Percentiles rank a stretch among this genome's conserved stretches.
phyloP scores from a whole-genome alignment of 2,329 filamentous ascomycete species.

The Paecilomyces formosus region DNA sequence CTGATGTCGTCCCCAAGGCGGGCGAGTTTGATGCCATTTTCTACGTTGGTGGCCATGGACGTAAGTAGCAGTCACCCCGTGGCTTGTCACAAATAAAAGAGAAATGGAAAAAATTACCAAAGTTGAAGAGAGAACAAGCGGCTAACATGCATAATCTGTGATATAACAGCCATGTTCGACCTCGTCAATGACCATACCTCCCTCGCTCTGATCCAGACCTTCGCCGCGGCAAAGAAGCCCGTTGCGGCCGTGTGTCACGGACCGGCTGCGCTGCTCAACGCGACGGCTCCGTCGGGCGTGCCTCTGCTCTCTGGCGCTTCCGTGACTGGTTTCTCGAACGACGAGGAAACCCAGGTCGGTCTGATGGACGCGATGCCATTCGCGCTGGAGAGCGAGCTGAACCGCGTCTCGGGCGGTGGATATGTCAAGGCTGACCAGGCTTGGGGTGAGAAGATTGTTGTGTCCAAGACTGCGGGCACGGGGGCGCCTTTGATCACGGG shows the following conservation, averaged over 20 bases:
- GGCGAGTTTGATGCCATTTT: slow-evolving; percentile 58
- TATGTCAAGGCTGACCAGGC: slow-evolving; percentile 40
- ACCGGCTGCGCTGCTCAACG: slow-evolving; percentile 38
- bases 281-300: slow-evolving; percentile 35
- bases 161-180: slow-evolving; percentile 42
- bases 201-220: slow-evolving; percentile 39
- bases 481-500: slow-evolving; percentile 39
- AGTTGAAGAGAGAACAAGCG: not conserved
- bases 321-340: slow-evolving; percentile 43
- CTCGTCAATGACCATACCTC: slow-evolving; percentile 35
- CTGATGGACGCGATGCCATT: slow-evolving; percentile 39
- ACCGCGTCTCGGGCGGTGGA: slow-evolving; percentile 32
- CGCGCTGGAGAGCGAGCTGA: slow-evolving; percentile 39
- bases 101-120: too few relatives aligned
- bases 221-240: slow-evolving; percentile 42
- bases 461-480: slow-evolving; percentile 17
- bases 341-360: slow-evolving; percentile 37
- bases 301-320: slow-evolving; percentile 33
- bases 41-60: slow-evolving; percentile 53
- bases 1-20: slow-evolving; percentile 48
- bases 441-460: slow-evolving; percentile 39
- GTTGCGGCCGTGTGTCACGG: slow-evolving; percentile 46
- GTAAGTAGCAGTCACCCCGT: slow-evolving; percentile 27
- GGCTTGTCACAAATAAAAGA: too few relatives aligned
- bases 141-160: not conserved